A percentile compares a stretch with the other conserved stretches of the same genome.
These are phyloP conservation scores for Thelonectria rubi DNA, from an alignment of 2,329 filamentous ascomycete genomes.

Conservation along the genomic window DNA sequence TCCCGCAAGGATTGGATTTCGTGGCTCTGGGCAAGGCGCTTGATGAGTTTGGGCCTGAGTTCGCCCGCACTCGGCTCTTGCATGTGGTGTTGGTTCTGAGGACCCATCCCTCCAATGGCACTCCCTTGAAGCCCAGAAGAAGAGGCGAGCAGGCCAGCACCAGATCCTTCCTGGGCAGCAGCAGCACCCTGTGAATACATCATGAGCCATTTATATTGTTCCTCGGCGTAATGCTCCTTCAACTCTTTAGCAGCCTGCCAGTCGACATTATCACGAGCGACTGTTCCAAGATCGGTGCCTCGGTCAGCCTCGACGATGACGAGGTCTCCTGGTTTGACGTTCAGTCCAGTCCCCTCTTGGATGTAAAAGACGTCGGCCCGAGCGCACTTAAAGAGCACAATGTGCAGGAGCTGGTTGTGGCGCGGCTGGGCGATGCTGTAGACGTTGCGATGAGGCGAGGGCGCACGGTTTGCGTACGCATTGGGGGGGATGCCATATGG, in stretches of 20 bases:
- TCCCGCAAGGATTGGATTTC: slow-evolving; percentile 90
- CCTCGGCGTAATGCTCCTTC: slow-evolving; percentile 91
- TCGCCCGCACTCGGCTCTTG: slow-evolving; percentile 78
- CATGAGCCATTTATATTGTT: slow-evolving; percentile 98
- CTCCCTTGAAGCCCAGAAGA: slow-evolving; percentile 72
- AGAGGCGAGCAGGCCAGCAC: slow-evolving; percentile 70
- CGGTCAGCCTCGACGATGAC: slow-evolving; percentile 98
- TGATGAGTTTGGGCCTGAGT: slow-evolving; percentile 95
- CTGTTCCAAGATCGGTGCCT: slow-evolving; percentile 93
- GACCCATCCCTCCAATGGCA: slow-evolving; percentile 81
- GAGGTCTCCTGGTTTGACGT: slow-evolving; percentile 88
- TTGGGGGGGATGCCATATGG: slow-evolving; percentile 57
- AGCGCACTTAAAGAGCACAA: slow-evolving; percentile 96
- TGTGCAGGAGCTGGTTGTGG: slow-evolving; percentile 78
- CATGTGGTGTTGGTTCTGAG: slow-evolving; percentile 75
- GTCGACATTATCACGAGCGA: slow-evolving; percentile 86
- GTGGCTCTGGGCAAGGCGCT: slow-evolving; percentile 89
- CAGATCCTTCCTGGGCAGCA: slow-evolving; percentile 67
- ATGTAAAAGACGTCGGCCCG: slow-evolving; percentile 97
- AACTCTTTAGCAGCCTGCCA: slow-evolving; percentile 87
- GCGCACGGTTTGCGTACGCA: slow-evolving; percentile 59
- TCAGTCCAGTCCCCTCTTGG: slow-evolving; percentile 91
- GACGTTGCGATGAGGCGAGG: slow-evolving; percentile 69
- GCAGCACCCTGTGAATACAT: slow-evolving; percentile 90
- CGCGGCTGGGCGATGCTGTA: slow-evolving; percentile 69